Evolutionary conservation across 768 basidiomycete genomes (phyloP).

Genomic region (Tulasnella sp.): DNA sequence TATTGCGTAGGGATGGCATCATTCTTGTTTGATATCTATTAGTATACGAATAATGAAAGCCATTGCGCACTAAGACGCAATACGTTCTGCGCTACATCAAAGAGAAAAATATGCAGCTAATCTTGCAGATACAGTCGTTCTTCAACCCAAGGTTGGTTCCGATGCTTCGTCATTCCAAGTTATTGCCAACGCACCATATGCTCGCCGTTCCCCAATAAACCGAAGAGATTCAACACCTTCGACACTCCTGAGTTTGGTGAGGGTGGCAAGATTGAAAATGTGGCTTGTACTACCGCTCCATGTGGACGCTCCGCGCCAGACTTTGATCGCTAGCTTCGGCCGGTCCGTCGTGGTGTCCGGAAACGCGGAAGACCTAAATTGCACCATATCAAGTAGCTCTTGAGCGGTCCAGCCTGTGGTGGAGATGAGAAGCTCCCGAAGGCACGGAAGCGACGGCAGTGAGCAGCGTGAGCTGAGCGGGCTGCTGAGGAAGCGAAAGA

Average conservation of each 20-base stretch:
- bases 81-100: too few relatives aligned
- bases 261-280: background rate
- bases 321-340: background rate
- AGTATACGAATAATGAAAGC: too few relatives aligned
- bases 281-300: background rate
- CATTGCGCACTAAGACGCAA: too few relatives aligned
- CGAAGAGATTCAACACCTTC: background rate
- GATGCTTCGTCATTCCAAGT: too few relatives aligned
- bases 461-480: background rate
- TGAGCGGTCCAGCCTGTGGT: background rate
- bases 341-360: background rate
- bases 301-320: background rate
- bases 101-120: too few relatives aligned
- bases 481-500: background rate
- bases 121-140: too few relatives aligned
- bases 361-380: background rate
- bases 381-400: background rate
- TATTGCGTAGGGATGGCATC: too few relatives aligned
- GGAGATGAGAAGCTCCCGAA: background rate
- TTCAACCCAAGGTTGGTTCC: too few relatives aligned
- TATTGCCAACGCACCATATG: too few relatives aligned
- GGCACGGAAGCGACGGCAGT: background rate
- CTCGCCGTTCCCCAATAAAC: too few relatives aligned
- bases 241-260: background rate
- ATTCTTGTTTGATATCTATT: too few relatives aligned